phyloP scores from a whole-genome alignment of 1,284 basidiomycete genomes.

The Sanghuangporus baumii region DNA sequence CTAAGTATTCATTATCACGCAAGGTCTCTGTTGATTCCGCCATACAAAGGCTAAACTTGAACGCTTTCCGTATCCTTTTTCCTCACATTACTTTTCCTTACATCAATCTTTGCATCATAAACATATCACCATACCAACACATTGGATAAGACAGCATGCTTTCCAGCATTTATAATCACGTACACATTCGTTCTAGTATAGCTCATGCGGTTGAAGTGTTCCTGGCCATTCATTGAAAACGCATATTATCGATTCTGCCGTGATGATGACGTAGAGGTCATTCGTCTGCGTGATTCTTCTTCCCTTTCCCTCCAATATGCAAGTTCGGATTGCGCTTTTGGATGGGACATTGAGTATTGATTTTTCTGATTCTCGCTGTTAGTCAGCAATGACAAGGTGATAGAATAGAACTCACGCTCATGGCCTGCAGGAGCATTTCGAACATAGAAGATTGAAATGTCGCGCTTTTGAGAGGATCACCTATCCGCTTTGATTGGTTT shows the following conservation, averaged over 20 bases:
- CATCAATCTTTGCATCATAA: background rate
- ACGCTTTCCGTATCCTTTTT: background rate
- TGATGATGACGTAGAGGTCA: slow-evolving; percentile 26
- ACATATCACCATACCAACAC: background rate
- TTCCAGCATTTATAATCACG: background rate
- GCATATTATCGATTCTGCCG: slow-evolving; percentile 3
- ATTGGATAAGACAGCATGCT: background rate
- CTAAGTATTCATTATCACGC: background rate
- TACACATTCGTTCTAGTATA: background rate
- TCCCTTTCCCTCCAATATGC: slow-evolving; percentile 55
- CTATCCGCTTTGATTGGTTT: slow-evolving; percentile 64
- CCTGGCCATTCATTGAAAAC: background rate
- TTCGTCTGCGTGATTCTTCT: slow-evolving; percentile 46
- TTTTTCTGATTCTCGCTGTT: slow-evolving; percentile 24
- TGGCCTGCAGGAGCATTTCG: slow-evolving; percentile 68
- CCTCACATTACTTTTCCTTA: slow-evolving; percentile 15
- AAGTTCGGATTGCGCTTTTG: slow-evolving; percentile 51
- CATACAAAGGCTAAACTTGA: slow-evolving; percentile 23
- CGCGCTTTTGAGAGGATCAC: slow-evolving; percentile 56
- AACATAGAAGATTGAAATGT: slow-evolving; percentile 71
- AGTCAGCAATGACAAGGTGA: background rate
- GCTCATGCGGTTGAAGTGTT: background rate
- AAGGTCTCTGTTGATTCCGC: slow-evolving; percentile 26
- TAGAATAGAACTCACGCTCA: slow-evolving; percentile 55
- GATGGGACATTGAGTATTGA: slow-evolving; percentile 43